A percentile compares a stretch with the other conserved stretches of the same genome.
phyloP scores from a whole-genome alignment of 2,329 filamentous ascomycete species.

The Nemania sp. region DNA sequence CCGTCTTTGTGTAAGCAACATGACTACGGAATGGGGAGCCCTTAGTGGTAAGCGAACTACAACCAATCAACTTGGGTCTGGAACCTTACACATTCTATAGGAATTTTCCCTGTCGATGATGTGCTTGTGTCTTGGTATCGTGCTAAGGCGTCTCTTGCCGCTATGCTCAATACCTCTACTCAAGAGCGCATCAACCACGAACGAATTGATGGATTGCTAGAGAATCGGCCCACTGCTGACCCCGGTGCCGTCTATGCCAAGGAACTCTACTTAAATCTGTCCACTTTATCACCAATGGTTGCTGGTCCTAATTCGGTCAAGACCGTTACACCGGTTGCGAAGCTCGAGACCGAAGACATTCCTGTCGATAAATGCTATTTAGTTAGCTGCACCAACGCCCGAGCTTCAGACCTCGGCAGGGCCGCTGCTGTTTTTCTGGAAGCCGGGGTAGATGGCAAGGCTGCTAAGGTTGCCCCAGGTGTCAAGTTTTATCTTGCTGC shows the following conservation, averaged over 20 bases:
- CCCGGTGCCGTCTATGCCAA: slow-evolving; percentile 85
- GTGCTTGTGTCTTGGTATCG: slow-evolving; percentile 80
- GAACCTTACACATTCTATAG: too few species aligned
- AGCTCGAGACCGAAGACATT: slow-evolving; percentile 81
- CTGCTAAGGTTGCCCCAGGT: slow-evolving; percentile 77
- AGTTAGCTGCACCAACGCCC: slow-evolving; percentile 58
- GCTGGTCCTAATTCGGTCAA: slow-evolving; percentile 94
- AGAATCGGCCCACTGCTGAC: slow-evolving; percentile 76
- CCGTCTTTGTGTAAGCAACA: neutral
- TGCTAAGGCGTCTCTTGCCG: slow-evolving; percentile 79
- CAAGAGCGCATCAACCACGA: slow-evolving; percentile 73
- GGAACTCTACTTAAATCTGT: slow-evolving; percentile 73
- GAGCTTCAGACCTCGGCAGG: slow-evolving; percentile 70
- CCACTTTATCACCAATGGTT: slow-evolving; percentile 85
- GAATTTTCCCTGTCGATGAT: slow-evolving; percentile 84
- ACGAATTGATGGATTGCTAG: slow-evolving; percentile 77
- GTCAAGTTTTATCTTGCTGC: slow-evolving; percentile 93
- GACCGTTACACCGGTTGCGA: slow-evolving; percentile 79
- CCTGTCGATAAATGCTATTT: slow-evolving; percentile 82
- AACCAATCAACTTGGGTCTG: too few species aligned
- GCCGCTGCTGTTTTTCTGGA: slow-evolving; percentile 89
- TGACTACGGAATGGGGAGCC: slow-evolving; percentile 7
- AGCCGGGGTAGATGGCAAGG: slow-evolving; percentile 69
- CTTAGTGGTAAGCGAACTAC: neutral
- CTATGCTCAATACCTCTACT: slow-evolving; percentile 66